Percentiles rank a stretch among this genome's conserved stretches.
Conservation (phyloP, 1,284 basidiomycete species). For the Papiliotrema terrestris region DNA sequence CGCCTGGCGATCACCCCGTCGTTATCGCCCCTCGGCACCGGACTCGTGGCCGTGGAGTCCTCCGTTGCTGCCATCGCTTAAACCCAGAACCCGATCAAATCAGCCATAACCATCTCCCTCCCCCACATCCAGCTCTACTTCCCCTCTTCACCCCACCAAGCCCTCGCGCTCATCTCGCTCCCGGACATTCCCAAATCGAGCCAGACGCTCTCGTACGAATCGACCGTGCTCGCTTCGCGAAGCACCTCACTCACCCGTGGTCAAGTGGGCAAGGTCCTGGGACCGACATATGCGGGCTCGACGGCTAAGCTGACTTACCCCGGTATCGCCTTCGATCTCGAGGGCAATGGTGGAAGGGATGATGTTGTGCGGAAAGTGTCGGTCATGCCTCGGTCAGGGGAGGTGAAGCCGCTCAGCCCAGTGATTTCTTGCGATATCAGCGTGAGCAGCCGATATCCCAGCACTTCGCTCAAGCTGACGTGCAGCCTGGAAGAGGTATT, state of each 20-base stretch:
- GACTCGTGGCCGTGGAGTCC: background rate
- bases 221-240: slow-evolving; percentile 58
- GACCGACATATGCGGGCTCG: slow-evolving; percentile 67
- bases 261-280: slow-evolving; percentile 68
- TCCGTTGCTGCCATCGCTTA: background rate
- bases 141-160: slow-evolving; percentile 58
- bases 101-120: slow-evolving; percentile 71
- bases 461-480: background rate
- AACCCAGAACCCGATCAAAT: slow-evolving; percentile 52
- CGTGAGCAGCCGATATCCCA: slow-evolving; percentile 11
- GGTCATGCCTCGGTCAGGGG: slow-evolving; percentile 37
- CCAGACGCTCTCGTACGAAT: slow-evolving; percentile 67
- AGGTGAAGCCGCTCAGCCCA: slow-evolving; percentile 1
- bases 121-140: slow-evolving; percentile 15
- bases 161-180: slow-evolving; percentile 68
- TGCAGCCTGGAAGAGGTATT: slow-evolving; percentile 68
- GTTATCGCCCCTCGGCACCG: background rate
- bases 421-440: slow-evolving; percentile 16
- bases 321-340: slow-evolving; percentile 72
- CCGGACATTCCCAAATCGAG: slow-evolving; percentile 45
- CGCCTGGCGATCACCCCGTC: background rate
- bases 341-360: slow-evolving; percentile 53
- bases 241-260: slow-evolving; percentile 60
- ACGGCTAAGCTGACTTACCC: slow-evolving; percentile 54
- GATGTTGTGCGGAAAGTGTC: slow-evolving; percentile 28